These are phyloP conservation scores for Rubroboletus pulcherrimus DNA, from an alignment of 768 basidiomycete species.

Conservation along the genomic window DNA sequence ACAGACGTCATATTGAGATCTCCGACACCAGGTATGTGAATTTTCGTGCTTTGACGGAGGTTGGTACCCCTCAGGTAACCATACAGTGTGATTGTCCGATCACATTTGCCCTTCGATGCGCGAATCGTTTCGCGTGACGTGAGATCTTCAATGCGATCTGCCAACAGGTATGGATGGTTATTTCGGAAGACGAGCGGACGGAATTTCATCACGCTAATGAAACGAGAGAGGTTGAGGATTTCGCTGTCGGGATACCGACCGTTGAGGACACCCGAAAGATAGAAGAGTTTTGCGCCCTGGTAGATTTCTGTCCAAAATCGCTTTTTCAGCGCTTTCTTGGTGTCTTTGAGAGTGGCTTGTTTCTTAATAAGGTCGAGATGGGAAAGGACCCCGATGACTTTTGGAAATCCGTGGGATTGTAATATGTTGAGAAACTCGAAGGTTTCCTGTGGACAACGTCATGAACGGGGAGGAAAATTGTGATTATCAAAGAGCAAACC, in stretches of 20 bases:
- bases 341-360: slow-evolving; percentile 74
- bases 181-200: slow-evolving; percentile 96
- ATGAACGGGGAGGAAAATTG: not conserved
- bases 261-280: slow-evolving; percentile 93
- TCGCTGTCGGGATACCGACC: slow-evolving; percentile 97
- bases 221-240: slow-evolving; percentile 92
- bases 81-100: slow-evolving; percentile 90
- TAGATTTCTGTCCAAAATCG: slow-evolving; percentile 99
- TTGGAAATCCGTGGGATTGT: slow-evolving; percentile 96
- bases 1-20: slow-evolving; percentile 78
- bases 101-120: slow-evolving; percentile 78
- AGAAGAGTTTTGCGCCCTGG: slow-evolving; percentile 97
- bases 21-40: slow-evolving; percentile 94
- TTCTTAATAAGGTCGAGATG: slow-evolving; percentile 98
- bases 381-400: slow-evolving; percentile 93
- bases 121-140: slow-evolving; percentile 84
- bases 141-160: slow-evolving; percentile 92
- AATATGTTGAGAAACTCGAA: slow-evolving; percentile 98
- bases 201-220: slow-evolving; percentile 98
- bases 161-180: slow-evolving; percentile 89
- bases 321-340: slow-evolving; percentile 93
- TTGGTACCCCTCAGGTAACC: slow-evolving; percentile 94
- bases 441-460: slow-evolving; percentile 66
- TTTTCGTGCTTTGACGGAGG: slow-evolving; percentile 65
- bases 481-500: slow-evolving; percentile 48